phyloP scores from a whole-genome alignment of 176 grass and related monocot species.

The Hsuehochloa calcarea region DNA sequence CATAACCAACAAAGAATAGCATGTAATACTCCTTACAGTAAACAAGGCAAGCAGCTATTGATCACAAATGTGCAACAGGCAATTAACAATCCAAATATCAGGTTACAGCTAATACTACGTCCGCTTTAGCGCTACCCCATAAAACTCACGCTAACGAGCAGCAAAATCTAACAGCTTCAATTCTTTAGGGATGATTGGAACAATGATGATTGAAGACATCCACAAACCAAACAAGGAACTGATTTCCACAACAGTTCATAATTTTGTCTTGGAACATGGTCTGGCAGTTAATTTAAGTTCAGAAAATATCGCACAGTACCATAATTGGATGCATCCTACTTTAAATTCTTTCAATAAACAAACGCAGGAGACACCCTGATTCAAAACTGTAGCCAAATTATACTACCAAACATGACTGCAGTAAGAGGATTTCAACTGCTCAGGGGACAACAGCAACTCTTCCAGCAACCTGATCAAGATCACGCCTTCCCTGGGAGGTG shows the following conservation, averaged over 20 bases:
- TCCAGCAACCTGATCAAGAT: conserved; percentile 76
- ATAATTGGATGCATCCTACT: conserved; percentile 3
- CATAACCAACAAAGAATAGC: background rate
- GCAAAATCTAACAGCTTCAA: background rate
- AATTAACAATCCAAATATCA: too few relatives aligned
- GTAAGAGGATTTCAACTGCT: background rate
- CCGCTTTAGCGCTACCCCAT: background rate
- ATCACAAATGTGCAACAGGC: too few relatives aligned
- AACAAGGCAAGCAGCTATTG: background rate
- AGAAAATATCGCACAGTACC: conserved; percentile 10
- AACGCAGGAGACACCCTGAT: background rate
- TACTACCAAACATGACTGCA: conserved; percentile 19
- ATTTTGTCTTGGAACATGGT: background rate
- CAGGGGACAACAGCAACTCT: conserved; percentile 38
- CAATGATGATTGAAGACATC: background rate
- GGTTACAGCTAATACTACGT: too few relatives aligned
- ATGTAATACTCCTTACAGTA: background rate
- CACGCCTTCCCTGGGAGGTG: conserved; percentile 73
- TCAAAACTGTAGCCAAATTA: conserved; percentile 29
- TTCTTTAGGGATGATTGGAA: background rate
- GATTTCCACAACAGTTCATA: background rate
- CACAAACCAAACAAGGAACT: background rate
- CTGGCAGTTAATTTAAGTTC: conserved; percentile 10
- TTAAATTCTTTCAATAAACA: conserved; percentile 20
- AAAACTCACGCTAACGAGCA: background rate